These are phyloP conservation scores for Desmodesmus armatus DNA, from an alignment of 139 green algal species.

Conservation along the genomic window DNA sequence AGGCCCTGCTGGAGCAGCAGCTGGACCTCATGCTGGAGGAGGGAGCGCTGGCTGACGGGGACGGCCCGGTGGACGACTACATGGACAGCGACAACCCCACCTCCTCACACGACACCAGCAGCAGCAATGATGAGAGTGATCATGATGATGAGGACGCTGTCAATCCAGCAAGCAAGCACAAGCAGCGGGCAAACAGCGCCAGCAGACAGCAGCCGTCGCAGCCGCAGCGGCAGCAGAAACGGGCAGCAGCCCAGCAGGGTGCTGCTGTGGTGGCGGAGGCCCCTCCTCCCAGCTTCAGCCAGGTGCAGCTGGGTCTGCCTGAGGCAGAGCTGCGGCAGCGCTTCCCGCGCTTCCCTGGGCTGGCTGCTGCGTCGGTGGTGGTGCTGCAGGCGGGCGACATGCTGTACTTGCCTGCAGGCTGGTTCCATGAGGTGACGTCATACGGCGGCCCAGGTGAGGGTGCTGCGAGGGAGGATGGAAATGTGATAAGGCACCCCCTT, in stretches of 20 bases:
- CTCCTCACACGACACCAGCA: slow-evolving; percentile 40
- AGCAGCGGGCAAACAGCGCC: background rate
- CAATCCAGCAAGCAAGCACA: background rate
- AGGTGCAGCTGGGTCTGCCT: slow-evolving; percentile 51
- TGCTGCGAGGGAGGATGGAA: background rate
- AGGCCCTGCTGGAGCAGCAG: slow-evolving; percentile 59
- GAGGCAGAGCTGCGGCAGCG: slow-evolving; percentile 49
- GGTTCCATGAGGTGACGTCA: slow-evolving; percentile 92
- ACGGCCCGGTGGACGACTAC: slow-evolving; percentile 29
- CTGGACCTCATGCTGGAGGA: slow-evolving; percentile 70
- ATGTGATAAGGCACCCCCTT: background rate
- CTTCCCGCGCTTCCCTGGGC: slow-evolving; percentile 78
- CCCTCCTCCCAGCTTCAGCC: slow-evolving; percentile 70
- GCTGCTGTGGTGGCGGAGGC: slow-evolving; percentile 1
- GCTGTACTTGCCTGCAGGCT: slow-evolving; percentile 88
- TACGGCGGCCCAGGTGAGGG: slow-evolving; percentile 42
- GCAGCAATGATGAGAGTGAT: slow-evolving; percentile 30
- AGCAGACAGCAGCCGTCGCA: background rate
- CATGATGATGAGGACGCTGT: background rate
- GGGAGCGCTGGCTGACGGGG: slow-evolving; percentile 31
- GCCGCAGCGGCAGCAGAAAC: background rate
- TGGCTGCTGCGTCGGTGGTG: slow-evolving; percentile 56
- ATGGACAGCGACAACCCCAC: slow-evolving; percentile 23
- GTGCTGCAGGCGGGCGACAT: slow-evolving; percentile 74
- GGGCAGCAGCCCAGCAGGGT: background rate